Evolutionary conservation across 768 basidiomycete genomes (phyloP).

Genomic region (Tulasnella sp.): DNA sequence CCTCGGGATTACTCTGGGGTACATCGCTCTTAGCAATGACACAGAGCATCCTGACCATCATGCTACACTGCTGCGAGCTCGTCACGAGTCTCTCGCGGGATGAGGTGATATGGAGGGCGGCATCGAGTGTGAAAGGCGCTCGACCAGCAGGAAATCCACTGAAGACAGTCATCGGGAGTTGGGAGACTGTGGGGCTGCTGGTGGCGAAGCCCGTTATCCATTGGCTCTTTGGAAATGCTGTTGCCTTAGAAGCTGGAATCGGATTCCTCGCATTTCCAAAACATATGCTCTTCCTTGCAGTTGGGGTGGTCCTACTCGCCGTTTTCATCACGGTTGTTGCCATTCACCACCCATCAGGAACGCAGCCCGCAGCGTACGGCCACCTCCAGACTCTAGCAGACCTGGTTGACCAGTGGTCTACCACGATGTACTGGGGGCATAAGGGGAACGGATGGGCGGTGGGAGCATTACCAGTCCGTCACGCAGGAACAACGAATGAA

Average conservation of each 20-base stretch:
- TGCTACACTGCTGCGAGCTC: neutral
- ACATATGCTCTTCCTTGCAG: too few species aligned
- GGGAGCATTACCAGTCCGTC: too few species aligned
- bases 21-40: neutral
- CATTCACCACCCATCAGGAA: too few species aligned
- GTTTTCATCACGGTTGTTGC: too few species aligned
- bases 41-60: neutral
- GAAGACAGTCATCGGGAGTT: neutral
- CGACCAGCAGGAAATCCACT: neutral
- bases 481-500: too few species aligned
- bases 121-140: neutral
- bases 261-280: neutral
- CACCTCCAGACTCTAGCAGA: neutral
- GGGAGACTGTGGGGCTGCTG: neutral
- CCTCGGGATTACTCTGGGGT: neutral
- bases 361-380: neutral
- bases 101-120: neutral
- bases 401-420: neutral
- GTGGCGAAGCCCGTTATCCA: neutral
- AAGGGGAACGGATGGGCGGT: neutral
- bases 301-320: too few species aligned
- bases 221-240: neutral
- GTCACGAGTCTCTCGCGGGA: neutral
- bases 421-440: neutral
- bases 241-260: neutral